Evolutionary conservation across 228 moss, liverwort and hornwort genomes (phyloP).

Genomic region (Sphagnum magellanicum): DNA sequence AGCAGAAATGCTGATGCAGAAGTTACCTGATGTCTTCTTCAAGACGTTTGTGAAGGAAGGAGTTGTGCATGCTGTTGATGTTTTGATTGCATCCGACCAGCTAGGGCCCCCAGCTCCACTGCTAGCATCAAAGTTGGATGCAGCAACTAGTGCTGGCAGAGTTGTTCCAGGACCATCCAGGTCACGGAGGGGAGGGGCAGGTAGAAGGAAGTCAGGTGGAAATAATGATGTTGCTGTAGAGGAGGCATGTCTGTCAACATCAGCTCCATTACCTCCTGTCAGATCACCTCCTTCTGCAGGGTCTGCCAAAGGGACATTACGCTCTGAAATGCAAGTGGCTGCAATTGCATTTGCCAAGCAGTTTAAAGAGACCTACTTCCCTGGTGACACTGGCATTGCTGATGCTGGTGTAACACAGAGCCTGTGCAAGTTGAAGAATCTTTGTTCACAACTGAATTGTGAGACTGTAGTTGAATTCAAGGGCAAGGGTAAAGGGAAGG

Average conservation of each 20-base stretch:
- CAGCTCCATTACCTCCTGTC: constrained; percentile 38
- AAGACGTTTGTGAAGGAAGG: constrained; percentile 98
- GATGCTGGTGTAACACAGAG: constrained; percentile 92
- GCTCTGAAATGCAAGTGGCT: constrained; percentile 67
- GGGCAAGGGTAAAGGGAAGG: constrained; percentile 74
- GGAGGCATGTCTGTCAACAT: constrained; percentile 46
- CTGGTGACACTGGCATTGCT: constrained; percentile 68
- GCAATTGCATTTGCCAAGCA: constrained; percentile 66
- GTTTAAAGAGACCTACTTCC: constrained; percentile 71
- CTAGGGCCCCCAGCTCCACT: constrained; percentile 31
- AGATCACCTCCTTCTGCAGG: constrained; percentile 58
- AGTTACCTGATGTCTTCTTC: constrained; percentile 73
- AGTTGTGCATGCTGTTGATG: constrained; percentile 95
- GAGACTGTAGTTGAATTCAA: constrained; percentile 41
- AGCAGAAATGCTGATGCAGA: constrained; percentile 98
- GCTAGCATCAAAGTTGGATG: constrained; percentile 28
- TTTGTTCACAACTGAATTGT: constrained; percentile 66
- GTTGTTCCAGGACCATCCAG: constrained; percentile 61
- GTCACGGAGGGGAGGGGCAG: constrained; percentile 59
- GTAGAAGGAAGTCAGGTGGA: constrained; percentile 43
- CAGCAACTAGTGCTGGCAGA: constrained; percentile 50
- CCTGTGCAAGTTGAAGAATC: constrained; percentile 68
- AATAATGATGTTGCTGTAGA: constrained; percentile 44
- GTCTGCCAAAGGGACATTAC: constrained; percentile 52
- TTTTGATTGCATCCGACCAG: constrained; percentile 72